phyloP scores from a whole-genome alignment of 1,139 yeast genomes.

The Yamadazyma diospyri region DNA sequence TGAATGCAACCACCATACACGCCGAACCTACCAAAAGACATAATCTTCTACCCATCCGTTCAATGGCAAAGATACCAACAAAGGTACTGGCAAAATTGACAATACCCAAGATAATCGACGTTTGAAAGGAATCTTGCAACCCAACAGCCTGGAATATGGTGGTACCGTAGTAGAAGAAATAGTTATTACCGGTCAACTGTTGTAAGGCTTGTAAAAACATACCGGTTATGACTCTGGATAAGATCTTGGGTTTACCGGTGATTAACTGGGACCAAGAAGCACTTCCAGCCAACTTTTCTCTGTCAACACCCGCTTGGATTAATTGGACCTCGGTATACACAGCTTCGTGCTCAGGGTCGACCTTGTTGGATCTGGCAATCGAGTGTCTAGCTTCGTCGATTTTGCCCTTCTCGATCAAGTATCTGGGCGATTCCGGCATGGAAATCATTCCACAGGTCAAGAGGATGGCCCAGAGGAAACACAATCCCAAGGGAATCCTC shows the following conservation, averaged over 20 bases:
- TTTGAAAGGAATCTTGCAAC: slow-evolving; percentile 65
- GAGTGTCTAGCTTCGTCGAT: slow-evolving; percentile 47
- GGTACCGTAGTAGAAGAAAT: slow-evolving; percentile 81
- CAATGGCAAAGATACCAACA: slow-evolving; percentile 61
- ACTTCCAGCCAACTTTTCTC: slow-evolving; percentile 59
- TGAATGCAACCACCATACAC: slow-evolving; percentile 53
- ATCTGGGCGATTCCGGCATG: slow-evolving; percentile 68
- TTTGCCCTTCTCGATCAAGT: slow-evolving; percentile 34
- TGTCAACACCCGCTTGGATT: slow-evolving; percentile 61
- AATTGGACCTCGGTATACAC: slow-evolving; percentile 56
- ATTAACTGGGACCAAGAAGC: slow-evolving; percentile 68
- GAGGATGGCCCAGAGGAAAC: slow-evolving; percentile 56
- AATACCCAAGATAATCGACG: slow-evolving; percentile 71
- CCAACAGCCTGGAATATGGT: slow-evolving; percentile 76
- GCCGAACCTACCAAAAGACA: slow-evolving; percentile 51
- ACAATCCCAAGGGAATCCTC: slow-evolving; percentile 60
- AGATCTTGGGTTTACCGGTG: slow-evolving; percentile 61
- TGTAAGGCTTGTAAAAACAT: slow-evolving; percentile 63
- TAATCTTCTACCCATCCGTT: slow-evolving; percentile 66
- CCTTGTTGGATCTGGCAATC: slow-evolving; percentile 59
- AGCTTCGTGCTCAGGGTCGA: slow-evolving; percentile 52
- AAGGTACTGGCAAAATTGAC: slow-evolving; percentile 76
- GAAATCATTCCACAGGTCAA: slow-evolving; percentile 51
- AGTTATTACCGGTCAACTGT: slow-evolving; percentile 78
- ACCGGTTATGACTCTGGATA: slow-evolving; percentile 63